These are phyloP conservation scores for Solanum sejunctum DNA, from an alignment of 257 asterid species.

Conservation along the genomic window DNA sequence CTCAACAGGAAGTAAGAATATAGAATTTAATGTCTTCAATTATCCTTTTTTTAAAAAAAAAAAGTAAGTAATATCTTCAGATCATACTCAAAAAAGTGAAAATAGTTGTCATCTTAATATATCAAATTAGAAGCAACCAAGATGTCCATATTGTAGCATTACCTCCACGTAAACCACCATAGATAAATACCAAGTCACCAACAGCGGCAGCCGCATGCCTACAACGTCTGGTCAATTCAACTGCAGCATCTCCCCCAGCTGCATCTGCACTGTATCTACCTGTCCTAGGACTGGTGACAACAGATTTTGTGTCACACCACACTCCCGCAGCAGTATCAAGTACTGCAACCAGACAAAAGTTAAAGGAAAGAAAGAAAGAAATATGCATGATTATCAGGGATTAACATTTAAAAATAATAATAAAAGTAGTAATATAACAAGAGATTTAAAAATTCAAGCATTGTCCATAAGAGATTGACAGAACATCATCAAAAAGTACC, in stretches of 20 bases:
- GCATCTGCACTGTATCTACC: conserved; percentile 98
- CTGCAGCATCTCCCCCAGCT: conserved; percentile 99
- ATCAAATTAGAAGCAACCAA: neutral
- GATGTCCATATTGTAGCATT: conserved; percentile 15
- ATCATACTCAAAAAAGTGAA: neutral
- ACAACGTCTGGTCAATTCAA: conserved; percentile 91
- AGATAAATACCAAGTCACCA: conserved; percentile 90
- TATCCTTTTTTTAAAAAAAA: neutral
- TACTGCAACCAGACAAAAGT: conserved; percentile 23
- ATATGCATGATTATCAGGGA: neutral
- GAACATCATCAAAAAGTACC: conserved; percentile 26
- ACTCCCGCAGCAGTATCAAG: conserved; percentile 99
- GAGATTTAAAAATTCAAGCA: neutral
- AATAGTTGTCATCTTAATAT: neutral
- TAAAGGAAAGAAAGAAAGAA: neutral
- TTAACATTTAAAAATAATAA: neutral
- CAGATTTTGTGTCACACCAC: conserved; percentile 97
- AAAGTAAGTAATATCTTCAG: neutral
- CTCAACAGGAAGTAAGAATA: neutral
- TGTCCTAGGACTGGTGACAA: conserved; percentile 92
- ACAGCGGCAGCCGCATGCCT: conserved; percentile 99
- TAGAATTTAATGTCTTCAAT: neutral
- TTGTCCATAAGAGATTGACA: neutral
- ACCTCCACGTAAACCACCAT: conserved; percentile 99
- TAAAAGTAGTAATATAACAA: neutral